These are phyloP conservation scores for Crucibulum laeve DNA, from an alignment of 768 basidiomycete species.

Conservation along the genomic window DNA sequence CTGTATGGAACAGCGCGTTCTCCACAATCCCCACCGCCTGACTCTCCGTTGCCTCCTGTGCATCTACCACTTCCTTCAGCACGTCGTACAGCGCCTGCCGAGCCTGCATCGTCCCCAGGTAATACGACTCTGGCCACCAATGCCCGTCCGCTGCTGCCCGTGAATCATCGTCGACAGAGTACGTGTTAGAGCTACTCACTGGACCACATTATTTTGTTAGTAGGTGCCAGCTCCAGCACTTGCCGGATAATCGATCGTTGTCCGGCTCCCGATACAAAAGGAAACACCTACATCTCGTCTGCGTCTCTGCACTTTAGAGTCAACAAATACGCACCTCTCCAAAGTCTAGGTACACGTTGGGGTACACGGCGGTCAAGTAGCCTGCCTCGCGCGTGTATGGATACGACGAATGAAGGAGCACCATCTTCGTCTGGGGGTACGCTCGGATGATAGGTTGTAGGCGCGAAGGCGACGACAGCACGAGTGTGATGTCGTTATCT, in stretches of 20 bases:
- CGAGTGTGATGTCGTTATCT: slow-evolving; percentile 63
- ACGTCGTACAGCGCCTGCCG: slow-evolving; percentile 60
- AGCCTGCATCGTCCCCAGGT: slow-evolving; percentile 62
- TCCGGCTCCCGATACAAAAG: slow-evolving; percentile 57
- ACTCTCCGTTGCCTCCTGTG: slow-evolving; percentile 46
- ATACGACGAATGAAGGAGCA: slow-evolving; percentile 75
- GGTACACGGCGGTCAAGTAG: slow-evolving; percentile 67
- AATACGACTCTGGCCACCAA: slow-evolving; percentile 78
- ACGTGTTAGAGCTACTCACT: slow-evolving; percentile 46
- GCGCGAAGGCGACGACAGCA: slow-evolving; percentile 56
- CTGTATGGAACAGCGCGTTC: slow-evolving; percentile 60
- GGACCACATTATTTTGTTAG: slow-evolving; percentile 80
- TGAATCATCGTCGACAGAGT: background rate
- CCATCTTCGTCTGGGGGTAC: slow-evolving; percentile 54
- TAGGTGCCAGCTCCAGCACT: slow-evolving; percentile 67
- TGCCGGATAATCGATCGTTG: slow-evolving; percentile 58
- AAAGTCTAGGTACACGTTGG: slow-evolving; percentile 76
- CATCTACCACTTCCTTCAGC: slow-evolving; percentile 42
- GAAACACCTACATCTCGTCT: slow-evolving; percentile 46
- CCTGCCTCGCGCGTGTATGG: slow-evolving; percentile 77
- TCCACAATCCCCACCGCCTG: slow-evolving; percentile 52
- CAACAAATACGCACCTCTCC: slow-evolving; percentile 48
- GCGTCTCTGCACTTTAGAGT: background rate
- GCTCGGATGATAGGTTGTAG: slow-evolving; percentile 67
- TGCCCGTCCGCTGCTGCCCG: slow-evolving; percentile 49